Conservation (phyloP, 768 basidiomycete species). For the Suillus plorans region DNA sequence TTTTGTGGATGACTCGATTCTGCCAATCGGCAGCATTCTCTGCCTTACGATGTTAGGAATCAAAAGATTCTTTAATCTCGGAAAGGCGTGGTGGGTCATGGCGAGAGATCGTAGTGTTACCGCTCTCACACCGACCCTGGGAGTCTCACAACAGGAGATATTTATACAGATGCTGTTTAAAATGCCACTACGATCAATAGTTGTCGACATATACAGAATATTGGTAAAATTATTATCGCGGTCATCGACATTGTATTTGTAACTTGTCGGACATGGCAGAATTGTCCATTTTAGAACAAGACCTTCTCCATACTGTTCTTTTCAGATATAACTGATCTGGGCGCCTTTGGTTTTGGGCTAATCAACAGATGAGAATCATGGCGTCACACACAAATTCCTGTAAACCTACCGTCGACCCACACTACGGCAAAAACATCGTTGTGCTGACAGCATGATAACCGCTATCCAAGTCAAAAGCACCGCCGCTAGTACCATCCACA, state of each 20-base stretch:
- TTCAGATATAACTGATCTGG: neutral
- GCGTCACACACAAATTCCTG: neutral
- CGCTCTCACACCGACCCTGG: neutral
- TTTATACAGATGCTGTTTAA: neutral
- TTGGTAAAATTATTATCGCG: neutral
- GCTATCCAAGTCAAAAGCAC: constrained; percentile 58
- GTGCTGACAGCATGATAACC: constrained; percentile 58
- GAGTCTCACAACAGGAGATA: neutral
- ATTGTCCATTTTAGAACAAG: neutral
- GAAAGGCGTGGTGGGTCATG: neutral
- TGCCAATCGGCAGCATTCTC: neutral
- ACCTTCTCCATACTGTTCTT: neutral
- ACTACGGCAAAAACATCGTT: constrained; percentile 69
- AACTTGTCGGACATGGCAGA: neutral
- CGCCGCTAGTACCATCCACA: constrained; percentile 70
- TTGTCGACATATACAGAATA: neutral
- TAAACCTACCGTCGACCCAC: constrained; percentile 40
- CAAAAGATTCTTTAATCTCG: neutral
- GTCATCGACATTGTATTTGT: neutral
- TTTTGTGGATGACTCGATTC: neutral
- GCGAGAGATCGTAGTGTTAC: neutral
- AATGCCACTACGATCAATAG: neutral
- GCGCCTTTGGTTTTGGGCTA: neutral
- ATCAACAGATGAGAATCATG: neutral
- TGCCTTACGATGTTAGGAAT: neutral